Base-by-base conservation (phyloP, 169 alveolate genomes). In the Plasmodium vinckei region DNA sequence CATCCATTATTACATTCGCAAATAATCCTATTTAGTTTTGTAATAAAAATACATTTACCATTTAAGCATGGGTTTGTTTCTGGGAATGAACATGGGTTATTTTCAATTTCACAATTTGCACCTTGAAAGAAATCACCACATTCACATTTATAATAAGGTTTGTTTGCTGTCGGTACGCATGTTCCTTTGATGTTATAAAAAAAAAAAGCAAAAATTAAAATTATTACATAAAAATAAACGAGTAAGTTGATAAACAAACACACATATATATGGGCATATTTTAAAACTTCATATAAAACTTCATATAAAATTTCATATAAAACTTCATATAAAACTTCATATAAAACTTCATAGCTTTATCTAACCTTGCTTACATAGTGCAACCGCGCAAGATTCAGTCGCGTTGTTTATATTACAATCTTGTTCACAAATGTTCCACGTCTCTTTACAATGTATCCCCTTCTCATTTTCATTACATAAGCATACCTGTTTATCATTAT, bases 71-170 rank as follows among this genome's bases (percentile, higher is more conserved):
- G 96, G 59, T 94, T 94, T 9, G 92, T 89, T 51, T 73, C 79
- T n/a, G 47, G 82, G 27, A 72, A 90, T 65, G 94, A 87, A 47
- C 96, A 94, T 3, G 96, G 96, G 17, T 94, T 94, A 61, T 94
- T 87, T 51, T 94, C 96, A 27, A 92, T 92, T 91, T 94, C 95
- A 77, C 96, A 94, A 72, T 94, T 94, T 15, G 77, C 59, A 23
- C 96, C 96, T 9, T 73, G 69, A 77, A 82, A 94, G 56, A 94
- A 94, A 33, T 93, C 93, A 9, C 96, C 96, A 73, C 96, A 94
- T 33, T 94, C 92, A 70, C 96, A 94, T 21, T 64, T 27, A 71
- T 94, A 94, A 53, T 69, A 94, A 12, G 96, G 96, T 70, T 68
- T 60, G 39, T 56, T 87, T 3, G 59, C 69, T 2, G 47, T 71